Percentiles rank a stretch among this genome's conserved stretches.
phyloP scores from a whole-genome alignment of 495 filamentous ascomycete genomes.

The Barbatosphaeria neglecta region DNA sequence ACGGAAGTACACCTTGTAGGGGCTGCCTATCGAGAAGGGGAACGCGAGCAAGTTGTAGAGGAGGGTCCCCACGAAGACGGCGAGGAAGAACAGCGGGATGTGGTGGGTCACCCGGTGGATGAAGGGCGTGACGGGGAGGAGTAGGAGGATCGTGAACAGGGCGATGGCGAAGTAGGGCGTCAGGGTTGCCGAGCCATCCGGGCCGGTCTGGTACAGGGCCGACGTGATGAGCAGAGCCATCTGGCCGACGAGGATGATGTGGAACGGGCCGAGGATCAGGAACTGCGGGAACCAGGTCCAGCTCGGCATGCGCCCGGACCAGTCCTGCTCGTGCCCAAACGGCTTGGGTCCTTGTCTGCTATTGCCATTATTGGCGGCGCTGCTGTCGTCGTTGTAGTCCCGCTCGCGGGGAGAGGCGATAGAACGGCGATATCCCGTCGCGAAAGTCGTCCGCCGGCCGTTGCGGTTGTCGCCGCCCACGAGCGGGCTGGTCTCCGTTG shows the following conservation, averaged over 20 bases:
- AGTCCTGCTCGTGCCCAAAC: slow-evolving; percentile 72
- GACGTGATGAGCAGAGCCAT: slow-evolving; percentile 61
- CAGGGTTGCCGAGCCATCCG: slow-evolving; percentile 58
- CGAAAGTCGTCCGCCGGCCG: slow-evolving; percentile 57
- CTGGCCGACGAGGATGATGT: slow-evolving; percentile 62
- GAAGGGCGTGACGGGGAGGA: slow-evolving; percentile 74
- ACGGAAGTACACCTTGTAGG: slow-evolving; percentile 79
- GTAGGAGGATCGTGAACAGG: slow-evolving; percentile 52
- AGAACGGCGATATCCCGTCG: slow-evolving; percentile 45
- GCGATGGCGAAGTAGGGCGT: slow-evolving; percentile 61
- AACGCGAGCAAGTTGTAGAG: slow-evolving; percentile 84
- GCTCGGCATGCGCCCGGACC: slow-evolving; percentile 65
- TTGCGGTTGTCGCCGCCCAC: slow-evolving; percentile 35
- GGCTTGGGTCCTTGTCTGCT: slow-evolving; percentile 20
- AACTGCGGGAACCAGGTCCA: slow-evolving; percentile 87
- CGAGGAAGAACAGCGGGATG: slow-evolving; percentile 62
- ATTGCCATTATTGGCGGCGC: slow-evolving; percentile 15
- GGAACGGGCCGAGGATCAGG: slow-evolving; percentile 64
- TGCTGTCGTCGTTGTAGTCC: not conserved
- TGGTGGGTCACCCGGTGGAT: slow-evolving; percentile 79
- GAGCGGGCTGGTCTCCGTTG: slow-evolving; percentile 73
- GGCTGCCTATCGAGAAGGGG: slow-evolving; percentile 67
- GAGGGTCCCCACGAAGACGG: slow-evolving; percentile 62
- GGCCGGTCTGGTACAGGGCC: slow-evolving; percentile 65
- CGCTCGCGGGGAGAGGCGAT: slow-evolving; percentile 23